Evolutionary conservation across 495 filamentous ascomycete genomes (phyloP), one percentile per base, ranked within the genome.

Genomic region (Pyrenopolyporus hunteri): DNA sequence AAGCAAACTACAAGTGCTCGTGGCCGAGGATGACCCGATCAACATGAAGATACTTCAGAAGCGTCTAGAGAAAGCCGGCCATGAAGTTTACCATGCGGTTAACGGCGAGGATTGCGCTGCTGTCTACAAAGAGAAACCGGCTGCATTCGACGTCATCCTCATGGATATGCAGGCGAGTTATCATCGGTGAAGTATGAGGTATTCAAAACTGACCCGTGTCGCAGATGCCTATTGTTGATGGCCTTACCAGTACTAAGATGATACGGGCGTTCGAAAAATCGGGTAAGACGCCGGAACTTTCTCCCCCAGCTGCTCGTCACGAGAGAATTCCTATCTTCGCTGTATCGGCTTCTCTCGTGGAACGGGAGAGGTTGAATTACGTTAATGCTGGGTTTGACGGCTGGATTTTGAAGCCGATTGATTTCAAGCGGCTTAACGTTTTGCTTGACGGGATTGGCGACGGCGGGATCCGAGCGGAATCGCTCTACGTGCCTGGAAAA

Each of bases 161-260:
- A 98, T 98, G 93, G 93, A 98, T 68, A 92, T 97, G 76, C 92
- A 97, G 80, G 91, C 91, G 65, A 67, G 80, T 11, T 29, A 8
- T 7, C 39, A 20, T 45, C 16, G 28, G 2, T 6, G 14, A 29
- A 10, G 17, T 31, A 9, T 50, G 26, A 31, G 11, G n/a, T 14
- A 23, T 13, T 13, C 20, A 37, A 1, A 43, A 43, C 23, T 65
- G n/a, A 58, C 25, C 13, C 9, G 33, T 42, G 35, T 56, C 37
- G 1, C 60, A 93, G 88, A 97, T 97, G 93, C 93, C 93, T 9
- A 95, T 97, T 45, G 89, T 93, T 43, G 92, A 96, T 64, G 93
- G 93, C 31, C 82, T 92, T 26, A 83, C 80, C n/a, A 87, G 91
- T 4, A 91, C 92, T 1, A 87, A 88, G 69, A 85, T 89, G 80